Percentiles rank a stretch among this genome's conserved stretches.
These are phyloP conservation scores for Teratosphaeria epicoccoides DNA, from an alignment of 2,329 filamentous ascomycete species.

Conservation along the genomic window DNA sequence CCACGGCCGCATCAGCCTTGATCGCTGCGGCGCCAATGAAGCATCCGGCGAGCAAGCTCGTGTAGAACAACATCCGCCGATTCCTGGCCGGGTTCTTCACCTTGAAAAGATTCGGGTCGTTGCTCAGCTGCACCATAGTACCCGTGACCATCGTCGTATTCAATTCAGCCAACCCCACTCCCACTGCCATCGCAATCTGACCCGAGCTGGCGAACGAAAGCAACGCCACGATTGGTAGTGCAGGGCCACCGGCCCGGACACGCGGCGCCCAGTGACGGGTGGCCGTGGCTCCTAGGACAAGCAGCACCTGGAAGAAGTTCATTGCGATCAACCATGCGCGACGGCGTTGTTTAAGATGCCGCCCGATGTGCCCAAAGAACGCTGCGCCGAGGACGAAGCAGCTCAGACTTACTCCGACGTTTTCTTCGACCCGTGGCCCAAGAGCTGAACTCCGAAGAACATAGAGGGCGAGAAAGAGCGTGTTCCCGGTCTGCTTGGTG, in stretches of 20 bases:
- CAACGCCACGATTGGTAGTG: conserved; percentile 28
- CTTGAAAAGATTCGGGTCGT: conserved; percentile 42
- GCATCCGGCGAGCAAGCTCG: conserved; percentile 38
- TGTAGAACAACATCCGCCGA: conserved; percentile 41
- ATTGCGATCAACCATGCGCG: conserved; percentile 45
- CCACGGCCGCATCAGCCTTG: conserved; percentile 14
- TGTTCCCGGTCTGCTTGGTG: conserved; percentile 57
- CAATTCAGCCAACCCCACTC: conserved; percentile 49
- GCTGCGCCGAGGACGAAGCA: conserved; percentile 47
- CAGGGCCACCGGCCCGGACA: background rate
- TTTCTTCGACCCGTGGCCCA: conserved; percentile 22
- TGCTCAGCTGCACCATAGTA: conserved; percentile 50
- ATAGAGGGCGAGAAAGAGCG: conserved; percentile 46
- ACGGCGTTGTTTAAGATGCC: conserved; percentile 41
- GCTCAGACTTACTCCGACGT: conserved; percentile 46
- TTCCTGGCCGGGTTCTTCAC: conserved; percentile 41
- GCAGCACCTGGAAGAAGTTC: conserved; percentile 44
- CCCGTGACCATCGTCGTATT: conserved; percentile 56
- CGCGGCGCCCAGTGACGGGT: conserved; percentile 24
- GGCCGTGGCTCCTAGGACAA: conserved; percentile 45
- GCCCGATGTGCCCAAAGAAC: conserved; percentile 47
- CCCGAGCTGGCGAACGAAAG: conserved; percentile 47
- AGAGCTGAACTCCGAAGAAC: background rate
- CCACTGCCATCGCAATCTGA: conserved; percentile 49
- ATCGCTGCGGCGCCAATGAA: conserved; percentile 42